Evolutionary conservation across 2,329 filamentous ascomycete genomes (phyloP), one percentile per base, ranked within the genome.

Genomic region (Leptoxyphium fumago): DNA sequence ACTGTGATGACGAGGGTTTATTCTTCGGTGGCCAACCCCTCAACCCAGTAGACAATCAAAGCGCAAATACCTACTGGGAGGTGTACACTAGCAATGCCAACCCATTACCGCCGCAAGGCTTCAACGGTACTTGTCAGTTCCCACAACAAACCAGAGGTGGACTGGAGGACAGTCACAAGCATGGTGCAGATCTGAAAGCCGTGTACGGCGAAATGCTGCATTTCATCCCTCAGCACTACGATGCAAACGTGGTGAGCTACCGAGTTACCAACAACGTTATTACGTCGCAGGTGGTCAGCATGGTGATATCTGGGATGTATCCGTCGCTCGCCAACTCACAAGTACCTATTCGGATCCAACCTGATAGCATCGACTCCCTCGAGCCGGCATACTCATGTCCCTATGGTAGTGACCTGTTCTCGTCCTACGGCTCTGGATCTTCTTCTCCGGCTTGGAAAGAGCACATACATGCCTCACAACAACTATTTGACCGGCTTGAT

Each of bases 181-280:
- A 91, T 60, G 84, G 85, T 9, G 69, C 67, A n/a, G 84, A 91
- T 56, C 63, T 91, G 0, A 85, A 78, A 55, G 73, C 64, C n/a
- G 82, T 89, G 8, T 91, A 93, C 57, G 75, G 80, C 53, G 73
- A 76, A 48, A 64, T 84, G 5, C 69, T 91, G 0, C 57, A 65
- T 2, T 84, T 89, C 58, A 65, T 91, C 1, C 84, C 84, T 0
- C 48, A 58, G 5, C 63, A 64, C 2, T 61, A 69, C 32, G 46
- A 64, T 28, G 51, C 61, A 10, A 57, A 70, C 26, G 67, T 66
- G 13, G 69, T 84, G 29, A 62, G 61, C 41, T 89, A 80, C 61
- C 73, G 84, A 43, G 83, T 89, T 10, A 88, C 84, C 0, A 84
- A 84, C 59, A 91, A 91, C 61, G 70, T 78, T 42, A 89, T 93